A percentile compares a stretch with the other conserved stretches of the same genome.
Conservation (phyloP, 2,329 filamentous ascomycete genomes). For the Penicillium sp. region DNA sequence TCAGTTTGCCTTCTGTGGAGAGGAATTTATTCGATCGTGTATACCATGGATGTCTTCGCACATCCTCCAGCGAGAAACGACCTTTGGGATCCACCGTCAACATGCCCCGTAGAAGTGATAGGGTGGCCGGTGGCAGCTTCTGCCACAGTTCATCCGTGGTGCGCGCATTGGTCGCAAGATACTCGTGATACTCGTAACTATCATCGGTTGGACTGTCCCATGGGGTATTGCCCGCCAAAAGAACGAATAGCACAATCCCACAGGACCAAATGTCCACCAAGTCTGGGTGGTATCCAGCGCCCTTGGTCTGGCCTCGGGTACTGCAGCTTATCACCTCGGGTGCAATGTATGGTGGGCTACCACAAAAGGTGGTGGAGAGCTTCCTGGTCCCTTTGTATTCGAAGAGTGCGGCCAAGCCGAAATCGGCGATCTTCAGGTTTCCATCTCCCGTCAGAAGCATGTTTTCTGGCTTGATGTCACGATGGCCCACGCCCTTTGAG, state of each 20-base stretch:
- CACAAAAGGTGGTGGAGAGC: conserved; percentile 82
- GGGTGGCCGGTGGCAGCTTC: conserved; percentile 66
- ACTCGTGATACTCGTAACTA: conserved; percentile 91
- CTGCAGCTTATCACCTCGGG: conserved; percentile 72
- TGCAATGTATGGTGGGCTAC: conserved; percentile 94
- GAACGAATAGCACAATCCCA: conserved; percentile 93
- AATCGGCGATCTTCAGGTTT: conserved; percentile 91
- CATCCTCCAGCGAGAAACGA: conserved; percentile 80
- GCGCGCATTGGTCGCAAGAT: conserved; percentile 72
- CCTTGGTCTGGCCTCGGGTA: conserved; percentile 49
- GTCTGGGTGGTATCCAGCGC: conserved; percentile 60
- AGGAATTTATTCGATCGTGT: conserved; percentile 77
- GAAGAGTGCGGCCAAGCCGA: conserved; percentile 92
- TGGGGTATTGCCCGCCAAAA: conserved; percentile 92
- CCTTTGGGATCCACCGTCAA: conserved; percentile 72
- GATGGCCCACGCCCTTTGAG: conserved; percentile 88
- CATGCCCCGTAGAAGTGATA: conserved; percentile 89
- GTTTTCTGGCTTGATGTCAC: conserved; percentile 92
- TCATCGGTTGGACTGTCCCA: conserved; percentile 88
- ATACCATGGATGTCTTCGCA: conserved; percentile 93
- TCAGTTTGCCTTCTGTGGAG: conserved; percentile 67
- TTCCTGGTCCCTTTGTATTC: conserved; percentile 82
- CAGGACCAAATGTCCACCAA: conserved; percentile 95
- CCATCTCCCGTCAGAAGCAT: conserved; percentile 82
- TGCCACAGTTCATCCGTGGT: conserved; percentile 84